phyloP scores from a whole-genome alignment of 78 protist genomes.

The Protostelium mycophagum region DNA sequence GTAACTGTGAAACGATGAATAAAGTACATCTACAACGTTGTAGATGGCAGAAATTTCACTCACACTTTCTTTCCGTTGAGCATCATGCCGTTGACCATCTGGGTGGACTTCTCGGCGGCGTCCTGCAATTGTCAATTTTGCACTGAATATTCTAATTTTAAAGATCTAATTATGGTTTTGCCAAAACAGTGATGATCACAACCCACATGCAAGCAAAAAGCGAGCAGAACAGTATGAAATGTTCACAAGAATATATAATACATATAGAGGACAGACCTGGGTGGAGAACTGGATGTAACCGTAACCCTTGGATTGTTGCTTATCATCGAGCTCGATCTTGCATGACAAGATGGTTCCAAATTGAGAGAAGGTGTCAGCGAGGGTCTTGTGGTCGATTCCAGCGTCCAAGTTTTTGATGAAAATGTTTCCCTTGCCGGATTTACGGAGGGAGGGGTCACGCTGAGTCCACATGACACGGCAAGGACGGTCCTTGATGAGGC shows the following conservation, averaged over 20 bases:
- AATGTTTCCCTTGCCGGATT: conserved; percentile 94
- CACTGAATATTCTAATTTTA: no score
- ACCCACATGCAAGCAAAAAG: no score
- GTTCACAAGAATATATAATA: no score
- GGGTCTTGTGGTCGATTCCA: conserved; percentile 81
- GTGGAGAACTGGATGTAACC: conserved; percentile 96
- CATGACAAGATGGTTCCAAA: conserved; percentile 83
- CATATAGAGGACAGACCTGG: no score
- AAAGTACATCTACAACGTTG: no score
- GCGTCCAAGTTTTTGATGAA: conserved; percentile 94
- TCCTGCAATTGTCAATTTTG: no score
- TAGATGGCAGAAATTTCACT: background rate
- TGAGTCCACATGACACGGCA: conserved; percentile 98
- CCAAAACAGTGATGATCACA: no score
- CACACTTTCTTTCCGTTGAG: conserved; percentile 76
- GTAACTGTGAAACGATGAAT: conserved; percentile 6
- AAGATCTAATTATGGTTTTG: no score
- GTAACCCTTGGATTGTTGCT: conserved; percentile 76
- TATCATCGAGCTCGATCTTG: conserved; percentile 77
- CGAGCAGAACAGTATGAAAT: no score
- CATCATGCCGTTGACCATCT: conserved; percentile 88
- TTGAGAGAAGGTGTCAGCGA: conserved; percentile 87
- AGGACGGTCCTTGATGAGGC: conserved; percentile 76
- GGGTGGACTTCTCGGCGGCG: conserved; percentile 87
- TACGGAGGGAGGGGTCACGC: conserved; percentile 94